Evolutionary conservation across 2,329 filamentous ascomycete species (phyloP).

Genomic region (Aspergillus texensis): DNA sequence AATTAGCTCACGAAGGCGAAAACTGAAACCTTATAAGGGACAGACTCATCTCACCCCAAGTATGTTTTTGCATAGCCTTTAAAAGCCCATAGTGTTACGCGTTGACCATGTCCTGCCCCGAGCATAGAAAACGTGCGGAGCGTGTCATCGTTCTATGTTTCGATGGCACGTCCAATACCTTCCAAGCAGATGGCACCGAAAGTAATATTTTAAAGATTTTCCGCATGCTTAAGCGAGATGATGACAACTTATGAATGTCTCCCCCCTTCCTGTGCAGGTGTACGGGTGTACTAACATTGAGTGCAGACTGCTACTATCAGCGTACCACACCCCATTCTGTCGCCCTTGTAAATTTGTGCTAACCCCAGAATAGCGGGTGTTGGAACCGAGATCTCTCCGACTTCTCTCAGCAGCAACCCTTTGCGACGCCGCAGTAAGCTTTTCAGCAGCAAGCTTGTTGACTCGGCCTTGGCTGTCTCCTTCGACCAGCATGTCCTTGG

Average conservation of each 20-base stretch:
- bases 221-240: constrained; percentile 1
- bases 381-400: constrained; percentile 3
- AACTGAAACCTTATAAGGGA: neutral
- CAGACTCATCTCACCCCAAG: neutral
- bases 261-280: neutral
- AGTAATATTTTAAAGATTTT: constrained; percentile 4
- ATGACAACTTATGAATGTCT: constrained; percentile 4
- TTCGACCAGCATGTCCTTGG: constrained; percentile 25
- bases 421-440: neutral
- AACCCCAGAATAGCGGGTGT: neutral
- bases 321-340: neutral
- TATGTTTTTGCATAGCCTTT: neutral
- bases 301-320: constrained; percentile 1
- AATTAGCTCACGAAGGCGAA: neutral
- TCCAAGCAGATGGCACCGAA: constrained; percentile 1
- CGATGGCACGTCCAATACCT: constrained; percentile 4
- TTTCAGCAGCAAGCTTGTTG: constrained; percentile 11
- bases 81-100: neutral
- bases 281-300: neutral
- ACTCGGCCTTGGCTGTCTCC: constrained; percentile 19
- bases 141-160: constrained; percentile 4
- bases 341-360: neutral
- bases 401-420: constrained; percentile 2
- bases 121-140: neutral
- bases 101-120: neutral